These are phyloP conservation scores for Ophiostoma sp. DNA, from an alignment of 2,329 filamentous ascomycete genomes.

Conservation along the genomic window DNA sequence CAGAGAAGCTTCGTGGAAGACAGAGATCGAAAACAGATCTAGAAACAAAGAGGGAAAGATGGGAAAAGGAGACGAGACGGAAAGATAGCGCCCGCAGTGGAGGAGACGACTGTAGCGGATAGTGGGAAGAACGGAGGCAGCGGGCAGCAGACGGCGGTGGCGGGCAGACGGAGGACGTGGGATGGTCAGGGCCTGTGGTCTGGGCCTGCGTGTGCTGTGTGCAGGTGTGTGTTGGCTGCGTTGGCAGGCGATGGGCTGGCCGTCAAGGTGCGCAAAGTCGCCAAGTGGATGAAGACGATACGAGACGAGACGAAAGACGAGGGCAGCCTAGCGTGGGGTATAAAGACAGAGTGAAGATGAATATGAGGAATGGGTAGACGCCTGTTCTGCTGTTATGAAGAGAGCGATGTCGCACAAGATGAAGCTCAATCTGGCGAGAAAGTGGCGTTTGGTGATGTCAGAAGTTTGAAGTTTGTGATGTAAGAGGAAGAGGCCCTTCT, in stretches of 20 bases:
- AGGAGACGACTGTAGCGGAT: neutral
- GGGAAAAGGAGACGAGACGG: neutral
- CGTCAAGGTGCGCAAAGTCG: conserved; percentile 13
- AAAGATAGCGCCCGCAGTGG: conserved; percentile 17
- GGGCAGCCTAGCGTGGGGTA: neutral
- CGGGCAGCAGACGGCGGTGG: neutral
- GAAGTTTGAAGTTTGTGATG: neutral
- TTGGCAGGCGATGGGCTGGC: neutral
- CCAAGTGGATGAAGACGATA: neutral
- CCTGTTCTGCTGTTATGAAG: neutral
- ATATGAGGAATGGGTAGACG: neutral
- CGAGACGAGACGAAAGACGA: neutral
- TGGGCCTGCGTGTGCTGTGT: neutral
- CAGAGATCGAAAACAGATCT: neutral
- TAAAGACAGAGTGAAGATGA: neutral
- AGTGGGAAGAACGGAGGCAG: neutral
- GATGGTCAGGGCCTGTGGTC: neutral
- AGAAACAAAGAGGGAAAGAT: neutral
- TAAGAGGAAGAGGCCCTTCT: neutral
- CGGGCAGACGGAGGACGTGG: neutral
- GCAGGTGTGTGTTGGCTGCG: neutral
- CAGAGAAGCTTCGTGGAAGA: neutral
- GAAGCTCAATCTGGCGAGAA: neutral
- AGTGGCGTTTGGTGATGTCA: neutral
- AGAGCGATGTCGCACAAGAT: neutral